Evolutionary conservation across 345 rosid genomes (phyloP).

Genomic region (Bretschneidera sinensis): DNA sequence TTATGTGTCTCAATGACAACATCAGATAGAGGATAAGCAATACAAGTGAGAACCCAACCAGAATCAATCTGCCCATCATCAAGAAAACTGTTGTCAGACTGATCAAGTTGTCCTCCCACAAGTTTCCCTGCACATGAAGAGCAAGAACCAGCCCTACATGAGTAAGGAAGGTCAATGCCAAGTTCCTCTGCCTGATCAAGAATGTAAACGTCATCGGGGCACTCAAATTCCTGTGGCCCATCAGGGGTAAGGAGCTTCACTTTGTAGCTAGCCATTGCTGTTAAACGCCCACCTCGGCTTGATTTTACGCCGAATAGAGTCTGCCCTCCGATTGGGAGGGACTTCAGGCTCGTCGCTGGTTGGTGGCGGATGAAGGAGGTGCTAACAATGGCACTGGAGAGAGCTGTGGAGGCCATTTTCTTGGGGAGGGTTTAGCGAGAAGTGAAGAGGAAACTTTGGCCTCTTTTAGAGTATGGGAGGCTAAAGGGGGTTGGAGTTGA

Average conservation of each 20-base stretch:
- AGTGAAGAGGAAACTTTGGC: no score
- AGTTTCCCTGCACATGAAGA: slow-evolving; percentile 80
- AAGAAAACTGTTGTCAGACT: slow-evolving; percentile 80
- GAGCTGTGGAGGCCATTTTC: slow-evolving; percentile 54
- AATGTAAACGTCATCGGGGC: slow-evolving; percentile 59
- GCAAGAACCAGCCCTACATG: slow-evolving; percentile 95
- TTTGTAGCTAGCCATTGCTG: slow-evolving; percentile 68
- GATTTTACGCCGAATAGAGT: slow-evolving; percentile 59
- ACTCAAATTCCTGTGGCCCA: slow-evolving; percentile 44
- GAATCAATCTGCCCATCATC: slow-evolving; percentile 61
- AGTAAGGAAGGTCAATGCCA: slow-evolving; percentile 85
- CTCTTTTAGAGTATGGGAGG: neutral
- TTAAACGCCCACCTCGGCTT: slow-evolving; percentile 42
- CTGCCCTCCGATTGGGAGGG: slow-evolving; percentile 39
- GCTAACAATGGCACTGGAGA: slow-evolving; percentile 58
- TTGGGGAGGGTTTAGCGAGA: no score
- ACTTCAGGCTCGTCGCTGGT: slow-evolving; percentile 40
- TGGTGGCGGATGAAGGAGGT: slow-evolving; percentile 51
- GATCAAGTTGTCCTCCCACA: slow-evolving; percentile 49
- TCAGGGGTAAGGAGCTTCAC: slow-evolving; percentile 75
- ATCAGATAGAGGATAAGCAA: slow-evolving; percentile 54
- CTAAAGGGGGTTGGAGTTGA: neutral
- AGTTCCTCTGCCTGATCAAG: slow-evolving; percentile 68
- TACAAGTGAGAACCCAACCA: slow-evolving; percentile 84
- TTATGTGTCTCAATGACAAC: slow-evolving; percentile 78